Conservation (phyloP, 345 rosid genomes). For the Populus deltoides region DNA sequence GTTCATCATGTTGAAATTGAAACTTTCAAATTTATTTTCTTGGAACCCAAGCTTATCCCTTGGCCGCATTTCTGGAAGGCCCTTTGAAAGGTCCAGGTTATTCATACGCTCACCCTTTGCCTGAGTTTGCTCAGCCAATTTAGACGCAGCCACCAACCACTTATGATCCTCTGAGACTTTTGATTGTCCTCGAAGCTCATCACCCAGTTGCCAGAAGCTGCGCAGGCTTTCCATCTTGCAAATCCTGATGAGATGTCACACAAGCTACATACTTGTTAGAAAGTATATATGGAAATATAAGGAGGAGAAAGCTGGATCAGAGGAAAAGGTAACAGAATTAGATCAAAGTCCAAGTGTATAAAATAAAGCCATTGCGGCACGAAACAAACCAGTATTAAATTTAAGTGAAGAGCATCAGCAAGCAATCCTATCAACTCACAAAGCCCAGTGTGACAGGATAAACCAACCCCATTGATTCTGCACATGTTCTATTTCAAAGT, state of each 20-base stretch:
- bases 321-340: background rate
- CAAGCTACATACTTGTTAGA: conserved; percentile 4
- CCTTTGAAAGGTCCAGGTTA: conserved; percentile 84
- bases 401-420: background rate
- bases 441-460: background rate
- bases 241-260: conserved; percentile 14
- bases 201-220: conserved; percentile 94
- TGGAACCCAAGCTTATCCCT: conserved; percentile 64
- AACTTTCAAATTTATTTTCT: conserved; percentile 65
- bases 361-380: background rate
- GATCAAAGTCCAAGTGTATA: background rate
- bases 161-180: conserved; percentile 81
- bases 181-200: conserved; percentile 89
- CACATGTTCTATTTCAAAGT: background rate
- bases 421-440: background rate
- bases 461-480: background rate
- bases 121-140: conserved; percentile 83
- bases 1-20: conserved; percentile 78
- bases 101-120: conserved; percentile 80
- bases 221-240: conserved; percentile 55
- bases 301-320: background rate
- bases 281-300: background rate
- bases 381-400: background rate
- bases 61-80: conserved; percentile 53
- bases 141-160: conserved; percentile 86